Evolutionary conservation across 106 monocot genomes (phyloP).

Genomic region (Triglochin maritima): DNA sequence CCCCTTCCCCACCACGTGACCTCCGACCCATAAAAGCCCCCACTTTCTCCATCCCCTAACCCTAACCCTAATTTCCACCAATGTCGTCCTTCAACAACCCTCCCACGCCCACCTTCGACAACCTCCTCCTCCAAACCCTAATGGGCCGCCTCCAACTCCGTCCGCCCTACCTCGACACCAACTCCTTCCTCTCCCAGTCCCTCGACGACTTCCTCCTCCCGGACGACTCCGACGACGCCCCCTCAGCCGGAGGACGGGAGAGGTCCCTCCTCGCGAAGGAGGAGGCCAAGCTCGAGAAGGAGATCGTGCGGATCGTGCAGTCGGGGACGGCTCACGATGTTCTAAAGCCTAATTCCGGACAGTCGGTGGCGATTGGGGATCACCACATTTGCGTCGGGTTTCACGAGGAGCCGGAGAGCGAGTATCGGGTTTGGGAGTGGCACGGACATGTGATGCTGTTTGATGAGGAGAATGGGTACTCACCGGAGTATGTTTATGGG

Average conservation of each 20-base stretch:
- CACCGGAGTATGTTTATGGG: conserved; percentile 87
- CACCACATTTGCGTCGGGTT: conserved; percentile 80
- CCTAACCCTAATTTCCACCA: not conserved
- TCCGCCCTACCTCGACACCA: conserved; percentile 56
- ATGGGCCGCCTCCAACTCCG: conserved; percentile 73
- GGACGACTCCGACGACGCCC: conserved; percentile 12
- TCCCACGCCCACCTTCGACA: conserved; percentile 44
- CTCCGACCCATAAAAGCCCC: no score
- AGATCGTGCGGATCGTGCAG: conserved; percentile 66
- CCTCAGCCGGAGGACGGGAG: conserved; percentile 5
- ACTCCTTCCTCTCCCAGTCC: conserved; percentile 46
- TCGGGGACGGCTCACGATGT: conserved; percentile 40
- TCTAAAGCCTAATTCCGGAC: conserved; percentile 87
- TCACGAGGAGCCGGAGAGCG: conserved; percentile 54
- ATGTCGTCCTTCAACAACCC: conserved; percentile 14
- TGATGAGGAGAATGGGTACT: conserved; percentile 78
- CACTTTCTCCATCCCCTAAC: not conserved
- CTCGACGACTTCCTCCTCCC: conserved; percentile 72
- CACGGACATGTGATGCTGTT: conserved; percentile 95
- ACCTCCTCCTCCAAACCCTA: conserved; percentile 55
- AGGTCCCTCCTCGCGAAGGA: conserved; percentile 43
- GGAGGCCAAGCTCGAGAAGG: conserved; percentile 80
- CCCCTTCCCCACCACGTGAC: no score
- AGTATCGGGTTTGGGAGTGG: conserved; percentile 96
- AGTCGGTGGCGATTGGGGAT: conserved; percentile 71